Evolutionary conservation across 2,329 filamentous ascomycete species (phyloP).

Genomic region (Parastagonospora avenae): DNA sequence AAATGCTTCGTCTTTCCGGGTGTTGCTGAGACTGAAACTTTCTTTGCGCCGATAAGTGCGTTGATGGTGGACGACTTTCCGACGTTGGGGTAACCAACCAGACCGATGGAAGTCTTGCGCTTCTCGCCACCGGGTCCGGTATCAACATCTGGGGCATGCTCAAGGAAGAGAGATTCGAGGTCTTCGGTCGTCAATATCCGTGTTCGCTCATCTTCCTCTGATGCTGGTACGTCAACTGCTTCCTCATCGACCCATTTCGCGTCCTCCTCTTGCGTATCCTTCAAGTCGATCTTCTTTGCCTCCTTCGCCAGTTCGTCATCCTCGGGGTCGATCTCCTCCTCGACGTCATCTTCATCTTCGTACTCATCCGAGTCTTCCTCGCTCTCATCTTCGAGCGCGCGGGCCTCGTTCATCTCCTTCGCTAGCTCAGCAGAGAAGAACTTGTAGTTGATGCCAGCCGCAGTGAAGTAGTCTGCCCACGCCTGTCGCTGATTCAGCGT

Average conservation of each 20-base stretch:
- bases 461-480: constrained; percentile 87
- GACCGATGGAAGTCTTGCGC: constrained; percentile 82
- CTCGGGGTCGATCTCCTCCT: constrained; percentile 53
- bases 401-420: constrained; percentile 82
- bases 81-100: constrained; percentile 98
- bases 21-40: constrained; percentile 95
- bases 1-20: constrained; percentile 99
- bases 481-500: constrained; percentile 77
- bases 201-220: constrained; percentile 54
- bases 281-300: constrained; percentile 52
- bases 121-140: constrained; percentile 54
- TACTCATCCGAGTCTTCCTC: constrained; percentile 49
- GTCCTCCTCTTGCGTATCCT: constrained; percentile 50
- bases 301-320: constrained; percentile 55
- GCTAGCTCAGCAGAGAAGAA: constrained; percentile 96
- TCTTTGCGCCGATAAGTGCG: constrained; percentile 96
- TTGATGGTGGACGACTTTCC: constrained; percentile 99
- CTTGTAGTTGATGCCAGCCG: constrained; percentile 82
- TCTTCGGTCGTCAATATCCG: constrained; percentile 92
- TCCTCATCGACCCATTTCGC: constrained; percentile 51
- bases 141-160: constrained; percentile 68
- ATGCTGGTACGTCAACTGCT: constrained; percentile 35
- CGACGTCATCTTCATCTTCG: constrained; percentile 51
- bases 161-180: constrained; percentile 84
- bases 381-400: constrained; percentile 59